Evolutionary conservation across 164 flowering plant genomes (phyloP).

Genomic region (Vitis amurensis): DNA sequence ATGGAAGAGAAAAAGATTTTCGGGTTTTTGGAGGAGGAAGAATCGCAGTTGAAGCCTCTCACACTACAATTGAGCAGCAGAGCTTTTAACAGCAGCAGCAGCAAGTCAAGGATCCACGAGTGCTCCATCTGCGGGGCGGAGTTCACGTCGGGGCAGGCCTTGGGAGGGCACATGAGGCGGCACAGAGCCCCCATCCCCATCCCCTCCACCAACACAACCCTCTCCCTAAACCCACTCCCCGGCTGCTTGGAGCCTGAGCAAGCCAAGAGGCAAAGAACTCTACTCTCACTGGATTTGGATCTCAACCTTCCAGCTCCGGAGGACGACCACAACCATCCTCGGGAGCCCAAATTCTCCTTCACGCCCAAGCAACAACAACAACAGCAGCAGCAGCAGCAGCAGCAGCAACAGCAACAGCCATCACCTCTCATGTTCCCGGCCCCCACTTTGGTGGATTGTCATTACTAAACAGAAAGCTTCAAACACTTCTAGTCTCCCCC

Average conservation of each 20-base stretch:
- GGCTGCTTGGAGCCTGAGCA: constrained; percentile 17
- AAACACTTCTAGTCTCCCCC: neutral
- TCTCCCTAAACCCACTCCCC: constrained; percentile 16
- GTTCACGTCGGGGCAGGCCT: constrained; percentile 80
- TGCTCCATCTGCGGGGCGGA: constrained; percentile 82
- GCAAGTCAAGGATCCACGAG: constrained; percentile 55
- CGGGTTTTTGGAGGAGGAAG: constrained; percentile 32
- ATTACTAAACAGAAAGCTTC: constrained; percentile 34
- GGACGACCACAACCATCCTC: constrained; percentile 26
- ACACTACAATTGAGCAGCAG: constrained; percentile 33
- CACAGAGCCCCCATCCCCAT: constrained; percentile 35
- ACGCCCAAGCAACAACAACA: constrained; percentile 32
- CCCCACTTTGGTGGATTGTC: constrained; percentile 60
- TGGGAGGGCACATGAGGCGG: constrained; percentile 87
- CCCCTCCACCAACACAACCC: constrained; percentile 9
- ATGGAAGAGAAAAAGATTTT: constrained; percentile 12
- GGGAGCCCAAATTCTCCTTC: constrained; percentile 31
- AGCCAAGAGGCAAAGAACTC: constrained; percentile 23
- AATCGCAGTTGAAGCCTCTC: constrained; percentile 18
- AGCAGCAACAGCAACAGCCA: constrained; percentile 16
- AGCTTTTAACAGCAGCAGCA: constrained; percentile 1
- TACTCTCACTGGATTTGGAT: constrained; percentile 49
- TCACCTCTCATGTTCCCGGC: constrained; percentile 33
- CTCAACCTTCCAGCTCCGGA: constrained; percentile 75
- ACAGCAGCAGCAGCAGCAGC: constrained; percentile 14